Conservation (phyloP, 2,329 filamentous ascomycete genomes). For the Claviceps arundinis region DNA sequence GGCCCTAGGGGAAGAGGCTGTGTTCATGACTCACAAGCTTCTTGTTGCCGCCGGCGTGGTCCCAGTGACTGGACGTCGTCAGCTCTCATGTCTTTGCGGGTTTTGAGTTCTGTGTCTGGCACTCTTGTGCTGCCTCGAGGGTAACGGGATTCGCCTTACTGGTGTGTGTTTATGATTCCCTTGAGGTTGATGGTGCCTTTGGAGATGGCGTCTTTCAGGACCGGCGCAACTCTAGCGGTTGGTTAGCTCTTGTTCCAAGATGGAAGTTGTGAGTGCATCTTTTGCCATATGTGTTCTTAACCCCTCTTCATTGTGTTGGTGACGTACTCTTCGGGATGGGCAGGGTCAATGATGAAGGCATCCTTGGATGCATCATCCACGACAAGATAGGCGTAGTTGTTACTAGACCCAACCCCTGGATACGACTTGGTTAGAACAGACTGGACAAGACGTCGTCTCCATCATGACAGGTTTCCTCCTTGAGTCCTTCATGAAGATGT, state of each 20-base stretch:
- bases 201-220: conserved; percentile 60
- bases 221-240: conserved; percentile 37
- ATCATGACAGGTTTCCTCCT: not conserved
- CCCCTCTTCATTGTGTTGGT: not conserved
- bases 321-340: conserved; percentile 60
- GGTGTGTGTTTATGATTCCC: conserved; percentile 91
- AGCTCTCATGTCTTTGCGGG: not conserved
- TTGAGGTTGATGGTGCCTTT: conserved; percentile 66
- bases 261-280: not conserved
- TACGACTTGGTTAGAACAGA: not conserved
- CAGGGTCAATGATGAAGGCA: conserved; percentile 67
- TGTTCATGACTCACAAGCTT: conserved; percentile 39
- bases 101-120: not conserved
- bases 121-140: not conserved
- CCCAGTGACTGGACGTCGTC: conserved; percentile 57
- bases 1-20: no score
- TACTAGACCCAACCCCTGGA: conserved; percentile 55
- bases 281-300: not conserved
- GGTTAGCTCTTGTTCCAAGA: not conserved
- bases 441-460: no score
- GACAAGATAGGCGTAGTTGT: conserved; percentile 80
- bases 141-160: conserved; percentile 63
- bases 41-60: conserved; percentile 86
- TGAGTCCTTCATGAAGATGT: not conserved
- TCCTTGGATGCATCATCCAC: conserved; percentile 67